These are phyloP conservation scores for Xylaria castorea DNA, from an alignment of 495 filamentous ascomycete species.

Conservation along the genomic window DNA sequence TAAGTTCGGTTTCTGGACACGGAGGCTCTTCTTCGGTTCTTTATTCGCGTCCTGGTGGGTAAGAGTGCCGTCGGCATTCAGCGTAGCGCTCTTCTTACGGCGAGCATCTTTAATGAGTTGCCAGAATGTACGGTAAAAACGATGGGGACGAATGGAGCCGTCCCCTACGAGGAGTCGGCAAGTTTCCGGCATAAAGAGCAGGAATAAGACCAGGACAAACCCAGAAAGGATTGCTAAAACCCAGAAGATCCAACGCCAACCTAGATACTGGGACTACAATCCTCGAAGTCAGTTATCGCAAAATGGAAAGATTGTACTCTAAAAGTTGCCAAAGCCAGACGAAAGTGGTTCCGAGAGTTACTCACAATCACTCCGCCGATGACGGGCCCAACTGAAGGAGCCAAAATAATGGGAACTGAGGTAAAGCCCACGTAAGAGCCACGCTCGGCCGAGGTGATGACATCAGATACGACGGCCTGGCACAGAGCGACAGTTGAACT, in stretches of 20 bases:
- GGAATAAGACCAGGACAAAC: slow-evolving; percentile 45
- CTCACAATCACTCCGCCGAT: slow-evolving; percentile 59
- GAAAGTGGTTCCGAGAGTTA: background rate
- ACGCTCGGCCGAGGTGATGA: slow-evolving; percentile 56
- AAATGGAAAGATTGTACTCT: background rate
- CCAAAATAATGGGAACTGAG: slow-evolving; percentile 40
- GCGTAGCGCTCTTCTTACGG: background rate
- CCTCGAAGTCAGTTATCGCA: background rate
- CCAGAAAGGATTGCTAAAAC: slow-evolving; percentile 60
- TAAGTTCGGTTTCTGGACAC: slow-evolving; percentile 62
- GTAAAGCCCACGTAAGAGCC: slow-evolving; percentile 56
- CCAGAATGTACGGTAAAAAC: slow-evolving; percentile 48
- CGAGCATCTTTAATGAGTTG: slow-evolving; percentile 40
- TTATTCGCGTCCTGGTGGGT: slow-evolving; percentile 27
- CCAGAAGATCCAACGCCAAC: slow-evolving; percentile 70
- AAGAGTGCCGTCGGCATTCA: background rate
- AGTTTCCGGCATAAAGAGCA: slow-evolving; percentile 62
- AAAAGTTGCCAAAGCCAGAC: background rate
- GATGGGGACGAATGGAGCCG: slow-evolving; percentile 58
- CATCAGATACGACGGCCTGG: slow-evolving; percentile 59
- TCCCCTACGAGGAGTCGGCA: slow-evolving; percentile 69
- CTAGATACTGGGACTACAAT: slow-evolving; percentile 51
- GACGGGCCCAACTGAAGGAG: slow-evolving; percentile 56
- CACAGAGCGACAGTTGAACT: slow-evolving; percentile 56
- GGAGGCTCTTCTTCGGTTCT: slow-evolving; percentile 40